These are phyloP conservation scores for Hypoxylon fragiforme DNA, from an alignment of 495 filamentous ascomycete genomes.

Conservation along the genomic window DNA sequence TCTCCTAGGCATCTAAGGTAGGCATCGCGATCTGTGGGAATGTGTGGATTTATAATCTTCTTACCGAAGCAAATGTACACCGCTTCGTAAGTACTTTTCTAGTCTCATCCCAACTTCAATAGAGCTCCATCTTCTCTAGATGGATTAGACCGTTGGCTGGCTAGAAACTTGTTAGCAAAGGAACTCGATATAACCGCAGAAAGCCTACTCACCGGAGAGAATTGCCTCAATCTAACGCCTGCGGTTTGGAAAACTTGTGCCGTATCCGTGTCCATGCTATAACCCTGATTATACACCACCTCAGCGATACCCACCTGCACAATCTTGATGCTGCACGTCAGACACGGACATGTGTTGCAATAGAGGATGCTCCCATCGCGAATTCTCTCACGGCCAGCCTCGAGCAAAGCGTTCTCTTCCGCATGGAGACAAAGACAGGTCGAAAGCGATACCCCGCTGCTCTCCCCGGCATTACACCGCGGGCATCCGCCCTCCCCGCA, in stretches of 20 bases:
- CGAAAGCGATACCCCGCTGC: constrained; percentile 70
- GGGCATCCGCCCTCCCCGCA: constrained; percentile 93
- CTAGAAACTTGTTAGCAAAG: constrained; percentile 39
- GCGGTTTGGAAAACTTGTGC: constrained; percentile 76
- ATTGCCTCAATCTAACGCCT: constrained; percentile 78
- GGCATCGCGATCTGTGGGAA: too few relatives aligned
- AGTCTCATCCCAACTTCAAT: constrained; percentile 2
- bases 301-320: constrained; percentile 92
- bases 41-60: too few relatives aligned
- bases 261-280: constrained; percentile 88
- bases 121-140: constrained; percentile 50
- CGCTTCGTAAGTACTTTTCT: too few relatives aligned
- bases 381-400: constrained; percentile 90
- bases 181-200: too few relatives aligned
- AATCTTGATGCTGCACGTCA: constrained; percentile 99
- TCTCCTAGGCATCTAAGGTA: too few relatives aligned
- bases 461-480: constrained; percentile 74
- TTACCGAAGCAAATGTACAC: too few relatives aligned
- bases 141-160: constrained; percentile 58
- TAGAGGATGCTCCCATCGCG: constrained; percentile 78
- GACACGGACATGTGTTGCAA: constrained; percentile 94
- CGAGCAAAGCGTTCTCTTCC: constrained; percentile 93
- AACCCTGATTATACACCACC: constrained; percentile 90
- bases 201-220: constrained; percentile 75
- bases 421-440: constrained; percentile 96